phyloP scores from a whole-genome alignment of 306 rosid genomes.

The Ormosia emarginata region DNA sequence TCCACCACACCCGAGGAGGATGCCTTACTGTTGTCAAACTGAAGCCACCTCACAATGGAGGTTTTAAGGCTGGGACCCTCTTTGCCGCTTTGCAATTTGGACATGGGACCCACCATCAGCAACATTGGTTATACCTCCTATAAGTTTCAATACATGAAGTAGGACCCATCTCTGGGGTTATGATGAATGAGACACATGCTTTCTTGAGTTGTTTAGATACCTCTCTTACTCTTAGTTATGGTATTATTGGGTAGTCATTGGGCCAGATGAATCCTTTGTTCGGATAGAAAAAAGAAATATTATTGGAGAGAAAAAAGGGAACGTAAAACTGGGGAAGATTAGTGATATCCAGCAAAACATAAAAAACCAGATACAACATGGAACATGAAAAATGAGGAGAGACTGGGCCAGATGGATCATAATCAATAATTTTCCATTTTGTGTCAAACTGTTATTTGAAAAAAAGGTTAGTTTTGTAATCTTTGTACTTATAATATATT shows the following conservation, averaged over 20 bases:
- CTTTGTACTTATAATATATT: neutral
- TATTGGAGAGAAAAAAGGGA: neutral
- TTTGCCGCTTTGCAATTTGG: neutral
- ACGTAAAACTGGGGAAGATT: neutral
- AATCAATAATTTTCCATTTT: neutral
- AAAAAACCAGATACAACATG: neutral
- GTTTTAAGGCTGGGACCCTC: neutral
- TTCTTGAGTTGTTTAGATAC: neutral
- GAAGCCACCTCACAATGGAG: neutral
- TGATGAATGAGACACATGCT: neutral
- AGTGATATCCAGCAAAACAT: neutral
- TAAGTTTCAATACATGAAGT: neutral
- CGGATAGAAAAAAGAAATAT: neutral
- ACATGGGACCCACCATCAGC: neutral
- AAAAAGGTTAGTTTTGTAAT: neutral
- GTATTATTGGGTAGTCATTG: neutral
- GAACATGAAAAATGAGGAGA: neutral
- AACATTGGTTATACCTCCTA: neutral
- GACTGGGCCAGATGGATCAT: neutral
- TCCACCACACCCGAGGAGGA: too few relatives aligned
- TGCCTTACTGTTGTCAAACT: neutral
- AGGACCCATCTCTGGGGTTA: neutral
- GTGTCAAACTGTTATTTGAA: constrained; percentile 12
- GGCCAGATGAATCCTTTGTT: neutral
- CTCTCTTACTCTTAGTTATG: neutral